Evolutionary conservation across 139 green algal genomes (phyloP), one percentile per base, ranked within the genome.

Genomic region (Closterium sp.): DNA sequence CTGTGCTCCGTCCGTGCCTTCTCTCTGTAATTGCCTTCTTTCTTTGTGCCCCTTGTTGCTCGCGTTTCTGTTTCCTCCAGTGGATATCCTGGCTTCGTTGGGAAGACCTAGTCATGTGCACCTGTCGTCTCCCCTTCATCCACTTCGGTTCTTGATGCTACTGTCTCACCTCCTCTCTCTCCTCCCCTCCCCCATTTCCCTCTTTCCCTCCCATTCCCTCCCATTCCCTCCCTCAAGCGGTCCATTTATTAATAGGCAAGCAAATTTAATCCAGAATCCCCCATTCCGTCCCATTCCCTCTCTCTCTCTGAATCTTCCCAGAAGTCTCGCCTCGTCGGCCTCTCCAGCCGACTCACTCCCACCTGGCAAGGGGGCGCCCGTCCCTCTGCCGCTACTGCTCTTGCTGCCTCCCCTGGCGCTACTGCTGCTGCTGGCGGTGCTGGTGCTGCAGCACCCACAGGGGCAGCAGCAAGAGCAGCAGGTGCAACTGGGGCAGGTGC

Each of bases 261-360:
- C n/a, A n/a, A n/a, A n/a, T n/a, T n/a, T n/a, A n/a, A n/a, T n/a
- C n/a, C n/a, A n/a, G n/a, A 7, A 1, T 84, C 8, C 30, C n/a
- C 31, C 19, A 28, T 33, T 34, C 4, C n/a, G n/a, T 3, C 86
- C 16, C 66, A 25, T 31, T 34, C 83, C 86, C 30, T 7, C 9
- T 55, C 31, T 85, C 12, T 2, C 1, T 76, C 10, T 89, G 4
- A 32, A 32, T 1, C 28, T 4, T 88, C 33, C n/a, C 88, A 91
- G 88, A 89, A 43, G 30, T 91, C 88, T 33, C 88, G 88, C 0
- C 81, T 90, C 0, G 31, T 91, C 1, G 84, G 36, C 10, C 43
- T 90, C 34, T 66, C 89, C 55, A 89, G 32, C 30, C 23, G 30
- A 6, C 84, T 21, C n/a, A 23, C 34, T 25, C 23, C 81, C 30